These are phyloP conservation scores for Aspergillus pseudoviridinutans DNA, from an alignment of 2,329 filamentous ascomycete species.

Conservation along the genomic window DNA sequence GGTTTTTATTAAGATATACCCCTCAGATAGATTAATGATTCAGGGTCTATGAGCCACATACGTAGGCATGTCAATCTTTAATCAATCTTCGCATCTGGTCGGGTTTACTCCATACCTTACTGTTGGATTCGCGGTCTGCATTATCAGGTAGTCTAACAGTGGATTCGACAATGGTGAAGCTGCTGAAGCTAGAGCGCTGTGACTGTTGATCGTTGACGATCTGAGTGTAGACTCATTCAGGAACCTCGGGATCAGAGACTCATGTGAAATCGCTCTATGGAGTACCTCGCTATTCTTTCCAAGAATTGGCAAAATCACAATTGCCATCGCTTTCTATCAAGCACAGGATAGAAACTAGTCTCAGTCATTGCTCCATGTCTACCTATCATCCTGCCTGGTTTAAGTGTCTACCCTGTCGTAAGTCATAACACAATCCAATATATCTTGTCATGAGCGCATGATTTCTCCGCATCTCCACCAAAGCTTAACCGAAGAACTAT, in stretches of 20 bases:
- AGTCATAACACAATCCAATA: not conserved
- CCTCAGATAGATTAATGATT: not conserved
- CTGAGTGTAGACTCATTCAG: not conserved
- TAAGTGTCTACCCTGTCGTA: not conserved
- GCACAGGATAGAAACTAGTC: not conserved
- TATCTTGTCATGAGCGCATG: not conserved
- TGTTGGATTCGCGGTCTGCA: not conserved
- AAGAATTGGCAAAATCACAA: not conserved
- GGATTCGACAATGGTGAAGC: not conserved
- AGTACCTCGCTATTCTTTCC: not conserved
- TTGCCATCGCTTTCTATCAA: not conserved
- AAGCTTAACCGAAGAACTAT: not conserved
- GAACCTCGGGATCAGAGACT: not conserved
- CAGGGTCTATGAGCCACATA: not conserved
- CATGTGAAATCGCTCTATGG: not conserved
- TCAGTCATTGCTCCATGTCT: not conserved
- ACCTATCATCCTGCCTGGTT: not conserved
- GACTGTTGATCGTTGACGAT: not conserved
- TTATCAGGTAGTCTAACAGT: too few relatives aligned
- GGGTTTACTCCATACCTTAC: not conserved
- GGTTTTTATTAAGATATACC: too few relatives aligned
- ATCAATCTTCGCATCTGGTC: not conserved
- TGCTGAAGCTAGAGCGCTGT: not conserved
- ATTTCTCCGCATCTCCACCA: not conserved
- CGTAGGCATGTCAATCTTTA: not conserved